A percentile compares a stretch with the other conserved stretches of the same genome.
phyloP scores from a whole-genome alignment of 768 basidiomycete species.

The Boletus sensibilis region DNA sequence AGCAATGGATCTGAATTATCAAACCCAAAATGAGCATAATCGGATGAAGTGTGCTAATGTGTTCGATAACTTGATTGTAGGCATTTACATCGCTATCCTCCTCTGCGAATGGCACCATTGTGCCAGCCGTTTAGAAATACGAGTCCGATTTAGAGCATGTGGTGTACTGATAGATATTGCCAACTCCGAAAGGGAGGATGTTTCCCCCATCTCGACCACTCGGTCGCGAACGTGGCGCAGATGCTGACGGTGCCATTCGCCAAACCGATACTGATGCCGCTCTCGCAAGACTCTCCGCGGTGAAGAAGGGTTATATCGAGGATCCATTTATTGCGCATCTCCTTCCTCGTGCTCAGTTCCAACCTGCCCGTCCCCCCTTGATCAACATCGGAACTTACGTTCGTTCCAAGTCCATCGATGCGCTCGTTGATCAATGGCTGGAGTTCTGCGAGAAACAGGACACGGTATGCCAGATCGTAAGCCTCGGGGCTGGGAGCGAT shows the following conservation, averaged over 20 bases:
- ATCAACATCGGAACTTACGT: conserved; percentile 96
- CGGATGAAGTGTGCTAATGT: background rate
- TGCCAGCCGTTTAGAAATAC: no score
- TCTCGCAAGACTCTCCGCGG: conserved; percentile 82
- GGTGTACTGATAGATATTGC: no score
- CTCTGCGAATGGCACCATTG: no score
- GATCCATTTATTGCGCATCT: conserved; percentile 74
- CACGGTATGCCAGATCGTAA: conserved; percentile 81
- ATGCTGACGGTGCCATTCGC: conserved; percentile 64
- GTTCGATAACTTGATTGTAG: background rate
- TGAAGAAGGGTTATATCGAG: conserved; percentile 70
- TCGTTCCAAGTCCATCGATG: conserved; percentile 77
- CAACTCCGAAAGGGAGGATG: background rate
- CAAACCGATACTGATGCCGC: conserved; percentile 83
- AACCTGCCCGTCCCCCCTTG: conserved; percentile 68
- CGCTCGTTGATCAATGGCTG: conserved; percentile 68
- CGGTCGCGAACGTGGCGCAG: conserved; percentile 28
- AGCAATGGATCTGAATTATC: no score
- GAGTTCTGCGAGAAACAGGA: conserved; percentile 40
- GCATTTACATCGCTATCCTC: no score
- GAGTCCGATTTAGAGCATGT: no score
- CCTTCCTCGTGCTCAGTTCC: conserved; percentile 64
- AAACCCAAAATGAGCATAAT: background rate
- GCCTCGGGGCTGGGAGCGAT: conserved; percentile 93
- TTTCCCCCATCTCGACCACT: conserved; percentile 13